Evolutionary conservation across 1,284 basidiomycete genomes (phyloP), one percentile per base, ranked within the genome.

Genomic region (Marasmius fiardii): DNA sequence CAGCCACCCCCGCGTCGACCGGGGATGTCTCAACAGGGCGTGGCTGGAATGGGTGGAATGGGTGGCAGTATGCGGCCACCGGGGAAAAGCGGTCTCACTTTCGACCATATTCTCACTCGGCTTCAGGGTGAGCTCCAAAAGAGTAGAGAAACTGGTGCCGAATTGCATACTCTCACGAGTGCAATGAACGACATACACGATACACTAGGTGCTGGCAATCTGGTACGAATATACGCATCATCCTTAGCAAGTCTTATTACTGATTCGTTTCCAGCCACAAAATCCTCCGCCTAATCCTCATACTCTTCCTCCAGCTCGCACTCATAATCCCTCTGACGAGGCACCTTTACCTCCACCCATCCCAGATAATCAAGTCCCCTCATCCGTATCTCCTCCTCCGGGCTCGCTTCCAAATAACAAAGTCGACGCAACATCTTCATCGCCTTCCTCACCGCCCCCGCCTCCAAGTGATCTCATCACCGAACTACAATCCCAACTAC

Each of bases 111-210:
- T 60, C 74, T 93, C 51, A 86, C 76, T 61, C 81, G 88, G 44
- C 72, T 91, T 2, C 89, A 98, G 73, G 88, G 86, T 61, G 95
- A 98, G 68, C 82, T 99, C 34, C 88, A 92, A 71, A 96, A 95
- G 74, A 95, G 93, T 67, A 86, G 93, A 18, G 95, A 98, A 67
- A 96, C 94, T 0, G 92, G 93, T n/a, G 80, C 86, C 1, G 95
- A 99, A 68, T 78, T 99, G 4, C 86, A 88, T 63, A 82, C 82
- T 0, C 75, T 99, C 39, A 89, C 85, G 20, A 81, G 81, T n/a
- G 81, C 90, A 1, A 93, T 99, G 82, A 85, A 79, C 47, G 94
- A 98, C 35, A 93, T 98, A 47, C 90, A 95, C 60, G 94, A 97
- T 63, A 95, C 93, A 0, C 78, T 99, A 2, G 91, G 92, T 33